Percentiles rank a stretch among this genome's conserved stretches.
Evolutionary conservation across 2,329 filamentous ascomycete genomes (phyloP).

Genomic region (Nothophoma quercina): DNA sequence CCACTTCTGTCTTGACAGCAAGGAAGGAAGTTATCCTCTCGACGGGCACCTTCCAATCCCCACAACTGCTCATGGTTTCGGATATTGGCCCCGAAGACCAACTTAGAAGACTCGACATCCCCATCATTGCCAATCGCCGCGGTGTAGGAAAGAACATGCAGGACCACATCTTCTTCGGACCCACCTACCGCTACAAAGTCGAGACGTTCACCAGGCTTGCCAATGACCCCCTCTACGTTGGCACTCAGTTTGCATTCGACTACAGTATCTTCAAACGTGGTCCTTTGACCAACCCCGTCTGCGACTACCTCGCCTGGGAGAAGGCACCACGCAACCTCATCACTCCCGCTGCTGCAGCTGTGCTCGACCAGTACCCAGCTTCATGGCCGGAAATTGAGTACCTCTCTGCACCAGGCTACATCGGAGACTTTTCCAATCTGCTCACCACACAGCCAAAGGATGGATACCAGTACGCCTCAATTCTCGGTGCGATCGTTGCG

Average conservation of each 20-base stretch:
- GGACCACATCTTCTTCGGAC: constrained; percentile 32
- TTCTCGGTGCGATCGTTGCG: constrained; percentile 39
- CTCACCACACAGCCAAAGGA: constrained; percentile 30
- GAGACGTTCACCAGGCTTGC: constrained; percentile 27
- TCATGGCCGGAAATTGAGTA: constrained; percentile 40
- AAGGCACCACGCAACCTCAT: constrained; percentile 24
- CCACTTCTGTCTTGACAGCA: constrained; percentile 21
- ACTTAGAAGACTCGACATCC: constrained; percentile 26
- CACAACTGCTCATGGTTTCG: constrained; percentile 50
- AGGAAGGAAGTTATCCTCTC: constrained; percentile 55
- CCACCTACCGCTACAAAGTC: constrained; percentile 27
- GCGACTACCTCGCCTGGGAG: constrained; percentile 37
- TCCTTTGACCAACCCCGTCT: constrained; percentile 26
- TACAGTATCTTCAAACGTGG: constrained; percentile 19
- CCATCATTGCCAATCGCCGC: constrained; percentile 25
- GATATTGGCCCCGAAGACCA: constrained; percentile 41
- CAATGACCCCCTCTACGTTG: constrained; percentile 11
- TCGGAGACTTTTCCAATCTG: constrained; percentile 24
- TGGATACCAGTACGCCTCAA: constrained; percentile 41
- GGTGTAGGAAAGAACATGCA: constrained; percentile 38
- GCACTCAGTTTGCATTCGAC: constrained; percentile 22
- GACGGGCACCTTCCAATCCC: constrained; percentile 54
- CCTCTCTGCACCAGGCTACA: constrained; percentile 19
- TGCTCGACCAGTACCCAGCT: constrained; percentile 20
- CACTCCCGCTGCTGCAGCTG: constrained; percentile 6